A percentile compares a stretch with the other conserved stretches of the same genome.
Conservation (phyloP, 495 filamentous ascomycete genomes). For the Neurospora africana region DNA sequence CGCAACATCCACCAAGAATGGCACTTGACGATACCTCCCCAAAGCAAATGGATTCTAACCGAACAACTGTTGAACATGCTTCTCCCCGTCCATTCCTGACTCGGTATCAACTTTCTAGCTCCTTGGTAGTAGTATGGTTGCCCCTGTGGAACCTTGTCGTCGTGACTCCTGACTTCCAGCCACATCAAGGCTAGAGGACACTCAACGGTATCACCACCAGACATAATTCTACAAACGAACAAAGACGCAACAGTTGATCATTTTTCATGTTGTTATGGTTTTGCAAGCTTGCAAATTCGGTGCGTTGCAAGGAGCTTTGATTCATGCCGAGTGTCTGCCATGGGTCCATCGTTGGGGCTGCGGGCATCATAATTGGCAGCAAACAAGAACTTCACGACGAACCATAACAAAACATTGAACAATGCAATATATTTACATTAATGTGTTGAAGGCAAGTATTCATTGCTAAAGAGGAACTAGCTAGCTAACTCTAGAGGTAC, state of each 20-base stretch:
- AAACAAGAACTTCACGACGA: background rate
- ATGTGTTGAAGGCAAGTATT: background rate
- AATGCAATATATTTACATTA: fast-evolving
- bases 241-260: fast-evolving
- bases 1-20: background rate
- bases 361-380: background rate
- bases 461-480: background rate
- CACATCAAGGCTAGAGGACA: background rate
- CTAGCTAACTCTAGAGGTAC: background rate
- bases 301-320: fast-evolving
- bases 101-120: background rate
- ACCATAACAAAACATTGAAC: background rate
- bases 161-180: background rate
- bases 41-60: fast-evolving
- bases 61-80: background rate
- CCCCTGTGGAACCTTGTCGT: too few relatives aligned
- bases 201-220: background rate
- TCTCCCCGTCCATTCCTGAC: background rate
- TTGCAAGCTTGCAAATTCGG: too few relatives aligned
- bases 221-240: background rate
- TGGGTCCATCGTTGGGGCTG: background rate
- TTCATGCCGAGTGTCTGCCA: background rate
- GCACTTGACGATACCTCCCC: background rate
- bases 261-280: too few relatives aligned
- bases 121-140: too few relatives aligned